Evolutionary conservation across 208 protist species (phyloP), one percentile per base, ranked within the genome.

Genomic region (Novymonas esmeraldas): DNA sequence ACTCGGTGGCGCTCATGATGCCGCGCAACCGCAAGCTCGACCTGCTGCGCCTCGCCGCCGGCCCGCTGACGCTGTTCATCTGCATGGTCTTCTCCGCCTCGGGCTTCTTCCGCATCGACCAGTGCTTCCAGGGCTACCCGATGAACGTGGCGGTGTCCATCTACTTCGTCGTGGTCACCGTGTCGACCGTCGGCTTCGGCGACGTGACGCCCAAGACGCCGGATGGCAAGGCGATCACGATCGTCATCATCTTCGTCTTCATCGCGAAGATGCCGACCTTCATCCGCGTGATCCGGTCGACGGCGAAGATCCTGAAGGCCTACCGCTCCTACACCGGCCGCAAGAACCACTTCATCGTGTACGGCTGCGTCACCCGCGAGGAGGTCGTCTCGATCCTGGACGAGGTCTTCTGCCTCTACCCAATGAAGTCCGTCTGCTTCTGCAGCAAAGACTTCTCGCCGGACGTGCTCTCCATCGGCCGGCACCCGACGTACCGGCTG

Each of bases 351-450:
- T 93, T 92, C 58, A 81, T 95, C 48, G 90, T 94, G 36, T 95
- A 92, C 52, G 87, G 90, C n/a, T 65, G 78, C 50, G 72, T 91
- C 29, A 85, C 76, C 1, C 59, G 79, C 20, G 81, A 92, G 54
- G 87, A 95, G 46, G 85, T 71, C 28, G 74, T 92, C 13, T 88
- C 90, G 3, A 87, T 93, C 24, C 66, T 95, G 14, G 90, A 95
- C 52, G 90, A 95, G 73, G 87, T 95, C 11, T 87, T 95, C 50
- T 81, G 67, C 41, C 65, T 95, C 10, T 90, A 95, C 69, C 90
- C 85, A 33, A 89, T 86, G 76, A 95, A 94, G 67, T 73, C 81
- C 0, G 87, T 95, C 7, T 93, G 87, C 70, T 95, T 95, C 73
- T 95, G 90, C 61, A 92, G 90, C 52, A 90, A 78, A 51, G 67